These are phyloP conservation scores for Trypanosoma platydactyli DNA, from an alignment of 208 protist species.

Conservation along the genomic window DNA sequence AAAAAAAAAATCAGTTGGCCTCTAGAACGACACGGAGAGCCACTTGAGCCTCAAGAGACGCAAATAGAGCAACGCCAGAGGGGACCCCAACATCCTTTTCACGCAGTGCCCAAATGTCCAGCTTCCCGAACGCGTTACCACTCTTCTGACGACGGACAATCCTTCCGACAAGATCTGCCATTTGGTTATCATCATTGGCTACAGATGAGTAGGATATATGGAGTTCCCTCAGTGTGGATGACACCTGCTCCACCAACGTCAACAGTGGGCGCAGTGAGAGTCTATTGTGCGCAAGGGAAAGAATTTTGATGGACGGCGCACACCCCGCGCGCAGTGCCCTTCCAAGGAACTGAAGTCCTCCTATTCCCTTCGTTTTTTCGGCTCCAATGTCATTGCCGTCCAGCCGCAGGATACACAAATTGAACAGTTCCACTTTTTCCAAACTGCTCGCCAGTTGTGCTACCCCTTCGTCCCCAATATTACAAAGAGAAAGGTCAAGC, in stretches of 20 bases:
- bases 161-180: slow-evolving; percentile 42
- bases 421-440: slow-evolving; percentile 38
- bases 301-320: slow-evolving; percentile 45
- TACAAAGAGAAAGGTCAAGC: slow-evolving; percentile 47
- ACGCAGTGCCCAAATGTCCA: slow-evolving; percentile 34
- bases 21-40: slow-evolving; percentile 28
- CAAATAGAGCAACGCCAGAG: slow-evolving; percentile 14
- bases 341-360: slow-evolving; percentile 57
- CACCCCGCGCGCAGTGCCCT: slow-evolving; percentile 52
- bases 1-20: slow-evolving; percentile 8
- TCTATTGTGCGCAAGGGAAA: slow-evolving; percentile 57
- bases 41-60: slow-evolving; percentile 34
- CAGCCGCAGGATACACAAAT: slow-evolving; percentile 47
- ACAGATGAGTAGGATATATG: slow-evolving; percentile 50
- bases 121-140: slow-evolving; percentile 18
- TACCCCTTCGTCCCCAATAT: slow-evolving; percentile 39
- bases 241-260: slow-evolving; percentile 61
- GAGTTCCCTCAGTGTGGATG: slow-evolving; percentile 37
- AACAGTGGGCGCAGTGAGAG: slow-evolving; percentile 51
- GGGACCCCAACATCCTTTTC: background rate
- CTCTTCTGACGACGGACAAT: slow-evolving; percentile 53
- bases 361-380: slow-evolving; percentile 8
- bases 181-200: slow-evolving; percentile 36
- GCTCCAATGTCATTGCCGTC: slow-evolving; percentile 41
- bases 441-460: slow-evolving; percentile 44